Evolutionary conservation across 768 basidiomycete genomes (phyloP).

Genomic region (Serendipita vermifera): DNA sequence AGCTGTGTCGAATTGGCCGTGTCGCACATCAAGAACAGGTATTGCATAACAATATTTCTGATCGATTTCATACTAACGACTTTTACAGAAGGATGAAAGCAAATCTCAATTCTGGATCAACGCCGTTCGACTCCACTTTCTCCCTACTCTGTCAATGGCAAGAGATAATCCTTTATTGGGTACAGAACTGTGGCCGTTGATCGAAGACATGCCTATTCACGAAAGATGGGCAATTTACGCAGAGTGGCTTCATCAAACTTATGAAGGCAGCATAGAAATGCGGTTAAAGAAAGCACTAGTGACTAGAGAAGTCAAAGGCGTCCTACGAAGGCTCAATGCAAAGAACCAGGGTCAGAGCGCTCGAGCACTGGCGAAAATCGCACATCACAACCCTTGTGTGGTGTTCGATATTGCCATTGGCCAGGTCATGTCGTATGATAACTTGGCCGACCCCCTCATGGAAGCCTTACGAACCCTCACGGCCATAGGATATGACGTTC

Average conservation of each 20-base stretch:
- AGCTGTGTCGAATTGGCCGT: slow-evolving; percentile 67
- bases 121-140: slow-evolving; percentile 61
- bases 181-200: slow-evolving; percentile 84
- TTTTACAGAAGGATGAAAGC: slow-evolving; percentile 1
- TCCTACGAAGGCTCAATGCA: slow-evolving; percentile 74
- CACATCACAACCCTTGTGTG: slow-evolving; percentile 87
- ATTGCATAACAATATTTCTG: slow-evolving; percentile 1
- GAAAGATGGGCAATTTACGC: slow-evolving; percentile 87
- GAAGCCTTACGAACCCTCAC: slow-evolving; percentile 82
- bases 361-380: slow-evolving; percentile 80
- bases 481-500: slow-evolving; percentile 86
- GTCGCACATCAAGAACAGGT: slow-evolving; percentile 31
- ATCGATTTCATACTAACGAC: neutral
- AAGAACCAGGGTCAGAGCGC: slow-evolving; percentile 76
- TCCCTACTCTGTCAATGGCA: slow-evolving; percentile 79
- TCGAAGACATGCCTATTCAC: slow-evolving; percentile 63
- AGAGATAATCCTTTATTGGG: slow-evolving; percentile 79
- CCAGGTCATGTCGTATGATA: slow-evolving; percentile 95
- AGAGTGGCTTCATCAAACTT: slow-evolving; percentile 73
- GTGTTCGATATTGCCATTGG: slow-evolving; percentile 81
- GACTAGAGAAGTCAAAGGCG: slow-evolving; percentile 76
- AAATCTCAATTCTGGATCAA: slow-evolving; percentile 62
- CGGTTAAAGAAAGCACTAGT: slow-evolving; percentile 69
- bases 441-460: slow-evolving; percentile 78
- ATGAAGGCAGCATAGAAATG: slow-evolving; percentile 66